phyloP scores from a whole-genome alignment of 2,329 filamentous ascomycete genomes.

The Pseudogymnoascus sp. region DNA sequence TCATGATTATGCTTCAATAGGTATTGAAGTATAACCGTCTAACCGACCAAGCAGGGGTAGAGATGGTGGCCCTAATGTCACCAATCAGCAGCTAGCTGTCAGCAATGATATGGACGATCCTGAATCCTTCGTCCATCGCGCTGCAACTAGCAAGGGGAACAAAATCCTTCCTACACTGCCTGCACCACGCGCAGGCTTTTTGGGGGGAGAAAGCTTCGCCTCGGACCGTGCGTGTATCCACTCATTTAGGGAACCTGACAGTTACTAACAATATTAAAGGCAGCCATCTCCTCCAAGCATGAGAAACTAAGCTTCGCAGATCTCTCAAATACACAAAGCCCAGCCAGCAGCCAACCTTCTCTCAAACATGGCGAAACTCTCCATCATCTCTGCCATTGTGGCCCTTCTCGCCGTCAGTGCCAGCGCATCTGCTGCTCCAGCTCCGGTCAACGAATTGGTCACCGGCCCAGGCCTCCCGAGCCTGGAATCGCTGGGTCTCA shows the following conservation, averaged over 20 bases:
- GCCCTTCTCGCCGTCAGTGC: not conserved
- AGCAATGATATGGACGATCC: not conserved
- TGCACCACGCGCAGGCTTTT: not conserved
- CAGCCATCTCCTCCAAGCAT: conserved; percentile 2
- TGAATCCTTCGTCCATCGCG: not conserved
- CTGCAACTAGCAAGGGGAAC: not conserved
- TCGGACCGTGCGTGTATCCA: not conserved
- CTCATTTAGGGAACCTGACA: not conserved
- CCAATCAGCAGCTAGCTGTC: not conserved
- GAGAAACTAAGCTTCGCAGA: not conserved
- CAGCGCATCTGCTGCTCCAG: not conserved
- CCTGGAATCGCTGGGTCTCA: not conserved
- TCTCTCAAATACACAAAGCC: not conserved
- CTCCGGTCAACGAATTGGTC: not conserved
- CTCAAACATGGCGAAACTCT: conserved; percentile 3
- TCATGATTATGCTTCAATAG: no score
- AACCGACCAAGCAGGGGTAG: not conserved
- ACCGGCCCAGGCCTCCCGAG: not conserved
- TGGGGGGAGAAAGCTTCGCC: not conserved
- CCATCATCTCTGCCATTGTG: not conserved
- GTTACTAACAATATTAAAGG: not conserved
- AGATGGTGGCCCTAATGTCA: not conserved
- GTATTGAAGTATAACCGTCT: not conserved
- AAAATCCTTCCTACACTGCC: not conserved
- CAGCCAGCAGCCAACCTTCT: not conserved